These are phyloP conservation scores for Crataegus laevigata DNA, from an alignment of 306 rosid species.

Conservation along the genomic window DNA sequence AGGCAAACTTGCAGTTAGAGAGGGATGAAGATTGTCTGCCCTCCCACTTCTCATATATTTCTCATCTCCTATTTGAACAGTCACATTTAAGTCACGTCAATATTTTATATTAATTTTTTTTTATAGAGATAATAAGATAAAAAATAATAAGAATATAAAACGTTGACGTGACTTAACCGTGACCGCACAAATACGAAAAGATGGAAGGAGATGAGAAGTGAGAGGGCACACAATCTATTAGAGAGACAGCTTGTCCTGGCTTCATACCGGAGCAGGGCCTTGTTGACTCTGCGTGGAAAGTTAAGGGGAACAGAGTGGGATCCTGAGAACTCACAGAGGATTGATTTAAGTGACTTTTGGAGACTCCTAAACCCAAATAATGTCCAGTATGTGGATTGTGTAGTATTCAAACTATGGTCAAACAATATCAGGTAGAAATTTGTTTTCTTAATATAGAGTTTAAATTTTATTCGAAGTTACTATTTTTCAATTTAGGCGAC, in stretches of 20 bases:
- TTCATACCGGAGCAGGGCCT: constrained; percentile 73
- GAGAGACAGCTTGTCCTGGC: constrained; percentile 99
- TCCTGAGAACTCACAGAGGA: constrained; percentile 82
- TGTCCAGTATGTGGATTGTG: constrained; percentile 78
- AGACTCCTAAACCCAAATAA: constrained; percentile 67
- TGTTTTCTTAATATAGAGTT: neutral
- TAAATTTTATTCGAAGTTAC: neutral
- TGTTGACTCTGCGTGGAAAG: constrained; percentile 69
- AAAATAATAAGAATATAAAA: too few relatives aligned
- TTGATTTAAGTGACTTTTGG: constrained; percentile 75
- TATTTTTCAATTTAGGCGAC: neutral
- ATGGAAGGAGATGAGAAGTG: too few relatives aligned
- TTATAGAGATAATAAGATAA: too few relatives aligned
- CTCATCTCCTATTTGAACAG: too few relatives aligned
- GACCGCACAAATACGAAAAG: too few relatives aligned
- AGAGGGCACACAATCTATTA: too few relatives aligned
- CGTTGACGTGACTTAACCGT: too few relatives aligned
- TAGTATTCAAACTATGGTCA: constrained; percentile 93
- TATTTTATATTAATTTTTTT: too few relatives aligned
- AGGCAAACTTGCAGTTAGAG: constrained; percentile 79
- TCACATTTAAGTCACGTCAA: too few relatives aligned
- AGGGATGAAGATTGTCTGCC: too few relatives aligned
- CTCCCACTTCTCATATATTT: too few relatives aligned
- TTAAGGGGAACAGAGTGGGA: constrained; percentile 90
- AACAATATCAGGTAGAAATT: constrained; percentile 70